Evolutionary conservation across 2,329 filamentous ascomycete genomes (phyloP), one percentile per base, ranked within the genome.

Genomic region (Harringtonia aguacate): DNA sequence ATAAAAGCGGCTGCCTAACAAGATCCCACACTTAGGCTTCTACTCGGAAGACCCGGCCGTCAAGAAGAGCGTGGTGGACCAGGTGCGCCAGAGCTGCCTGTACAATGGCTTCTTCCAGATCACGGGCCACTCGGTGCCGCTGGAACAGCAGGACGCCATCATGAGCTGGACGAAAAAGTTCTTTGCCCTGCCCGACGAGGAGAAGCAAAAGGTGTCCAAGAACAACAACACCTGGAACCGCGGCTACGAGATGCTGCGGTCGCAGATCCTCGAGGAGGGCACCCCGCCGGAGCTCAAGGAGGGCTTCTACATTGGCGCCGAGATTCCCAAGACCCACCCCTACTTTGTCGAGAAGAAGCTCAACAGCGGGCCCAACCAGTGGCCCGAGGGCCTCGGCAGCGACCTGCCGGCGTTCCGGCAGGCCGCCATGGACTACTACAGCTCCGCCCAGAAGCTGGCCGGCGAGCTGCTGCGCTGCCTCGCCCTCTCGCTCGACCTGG

Each of bases 81-180:
- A 49, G 42, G 48, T 51, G 39, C 59, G 65, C 7, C 50, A 58
- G 27, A 65, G 66, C 40, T 71, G 68, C 48, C 55, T 62, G 17
- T 55, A 64, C 58, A 50, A 72, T 60, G 72, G 72, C 4, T 75
- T 75, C 56, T 74, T 76, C 57, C 70, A 73, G 50, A 63, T 77
- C 40, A 60, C 61, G 8, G 66, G 67, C 8, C 71, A 76, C 51
- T 58, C 63, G 4, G 61, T 77, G 4, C 55, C 66, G 2, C 47
- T 58, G 6, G 46, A 52, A 5, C 54, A 69, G 15, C 70, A 69
- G 49, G 48, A 62, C 10, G 54, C 54, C 3, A 61, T 67, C 3
- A 60, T 75, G 46, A 49, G 61, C 15, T 59, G 62, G 3, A 59
- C 65, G 15, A 62, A 66, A 52, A 57, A 58, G 4, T 66, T 77